A percentile compares a stretch with the other conserved stretches of the same genome.
Evolutionary conservation across 2,329 filamentous ascomycete genomes (phyloP).

Genomic region (Whalleya microplaca): DNA sequence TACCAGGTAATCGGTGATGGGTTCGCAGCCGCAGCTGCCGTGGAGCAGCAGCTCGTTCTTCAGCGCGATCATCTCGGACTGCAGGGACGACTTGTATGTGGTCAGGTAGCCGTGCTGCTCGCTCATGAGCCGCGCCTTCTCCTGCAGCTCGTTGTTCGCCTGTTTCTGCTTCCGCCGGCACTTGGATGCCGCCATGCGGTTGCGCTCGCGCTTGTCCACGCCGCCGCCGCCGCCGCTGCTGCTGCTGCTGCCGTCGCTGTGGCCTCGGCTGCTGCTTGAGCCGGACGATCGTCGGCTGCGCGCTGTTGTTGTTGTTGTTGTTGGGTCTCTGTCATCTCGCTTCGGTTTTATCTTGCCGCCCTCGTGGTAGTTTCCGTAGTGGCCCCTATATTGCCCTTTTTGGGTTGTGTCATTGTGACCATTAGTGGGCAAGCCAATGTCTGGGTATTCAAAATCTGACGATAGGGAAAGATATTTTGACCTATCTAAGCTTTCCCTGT

Average conservation of each 20-base stretch:
- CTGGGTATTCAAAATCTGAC: conserved; percentile 1
- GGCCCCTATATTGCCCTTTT: not conserved
- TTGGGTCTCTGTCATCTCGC: not conserved
- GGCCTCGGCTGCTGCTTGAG: conserved; percentile 9
- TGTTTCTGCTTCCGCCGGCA: conserved; percentile 25
- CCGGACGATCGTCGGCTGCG: conserved; percentile 14
- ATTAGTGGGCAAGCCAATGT: not conserved
- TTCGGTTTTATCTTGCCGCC: not conserved
- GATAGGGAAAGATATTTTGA: conserved; percentile 1
- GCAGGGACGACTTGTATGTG: conserved; percentile 13
- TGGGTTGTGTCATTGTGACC: not conserved
- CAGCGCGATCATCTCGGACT: conserved; percentile 17
- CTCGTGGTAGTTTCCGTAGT: not conserved
- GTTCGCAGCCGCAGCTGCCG: conserved; percentile 16
- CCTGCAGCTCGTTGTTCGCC: conserved; percentile 16
- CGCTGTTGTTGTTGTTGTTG: not conserved
- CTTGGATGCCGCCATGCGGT: conserved; percentile 22
- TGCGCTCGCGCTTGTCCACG: conserved; percentile 21
- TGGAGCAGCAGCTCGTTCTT: conserved; percentile 22
- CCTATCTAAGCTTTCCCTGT: not conserved
- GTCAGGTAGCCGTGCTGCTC: conserved; percentile 18
- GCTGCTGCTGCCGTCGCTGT: not conserved
- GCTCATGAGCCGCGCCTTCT: conserved; percentile 10
- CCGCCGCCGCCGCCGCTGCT: conserved; percentile 11
- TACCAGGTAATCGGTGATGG: conserved; percentile 16